Conservation (phyloP, 371 early-diverging fungal species). For the Capillidium heterosporum region DNA sequence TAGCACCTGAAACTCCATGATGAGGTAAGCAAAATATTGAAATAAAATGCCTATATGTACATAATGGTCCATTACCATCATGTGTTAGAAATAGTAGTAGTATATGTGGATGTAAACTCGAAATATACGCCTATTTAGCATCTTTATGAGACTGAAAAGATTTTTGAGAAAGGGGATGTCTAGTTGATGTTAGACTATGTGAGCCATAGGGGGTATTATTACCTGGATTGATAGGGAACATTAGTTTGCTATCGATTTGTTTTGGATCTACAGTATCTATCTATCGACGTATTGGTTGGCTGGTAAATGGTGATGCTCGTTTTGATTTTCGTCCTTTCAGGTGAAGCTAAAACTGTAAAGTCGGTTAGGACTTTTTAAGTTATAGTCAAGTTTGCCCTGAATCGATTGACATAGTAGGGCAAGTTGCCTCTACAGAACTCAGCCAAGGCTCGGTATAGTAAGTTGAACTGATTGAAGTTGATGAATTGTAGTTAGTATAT, state of each 20-base stretch:
- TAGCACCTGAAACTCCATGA: constrained; percentile 35
- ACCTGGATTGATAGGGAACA: constrained; percentile 62
- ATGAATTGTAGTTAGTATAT: constrained; percentile 37
- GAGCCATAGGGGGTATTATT: background rate
- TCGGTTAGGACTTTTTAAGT: background rate
- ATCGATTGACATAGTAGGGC: constrained; percentile 79
- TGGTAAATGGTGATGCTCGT: constrained; percentile 47
- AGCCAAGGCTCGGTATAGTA: constrained; percentile 69
- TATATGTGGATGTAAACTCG: constrained; percentile 80
- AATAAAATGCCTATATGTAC: constrained; percentile 73
- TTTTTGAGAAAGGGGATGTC: constrained; percentile 33
- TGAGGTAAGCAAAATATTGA: constrained; percentile 73
- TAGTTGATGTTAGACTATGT: background rate
- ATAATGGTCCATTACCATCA: constrained; percentile 48
- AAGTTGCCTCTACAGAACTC: constrained; percentile 58
- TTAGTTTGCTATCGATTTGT: constrained; percentile 52
- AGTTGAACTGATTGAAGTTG: constrained; percentile 81
- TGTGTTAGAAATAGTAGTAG: constrained; percentile 48
- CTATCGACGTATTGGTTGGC: constrained; percentile 71
- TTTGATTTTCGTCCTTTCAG: constrained; percentile 58
- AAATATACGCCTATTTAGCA: constrained; percentile 58
- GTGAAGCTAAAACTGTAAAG: constrained; percentile 50
- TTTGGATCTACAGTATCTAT: constrained; percentile 64
- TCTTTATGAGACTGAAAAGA: constrained; percentile 30
- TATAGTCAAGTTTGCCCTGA: constrained; percentile 14